These are phyloP conservation scores for Pinus taeda DNA, from an alignment of 75 land plant species.

Conservation along the genomic window DNA sequence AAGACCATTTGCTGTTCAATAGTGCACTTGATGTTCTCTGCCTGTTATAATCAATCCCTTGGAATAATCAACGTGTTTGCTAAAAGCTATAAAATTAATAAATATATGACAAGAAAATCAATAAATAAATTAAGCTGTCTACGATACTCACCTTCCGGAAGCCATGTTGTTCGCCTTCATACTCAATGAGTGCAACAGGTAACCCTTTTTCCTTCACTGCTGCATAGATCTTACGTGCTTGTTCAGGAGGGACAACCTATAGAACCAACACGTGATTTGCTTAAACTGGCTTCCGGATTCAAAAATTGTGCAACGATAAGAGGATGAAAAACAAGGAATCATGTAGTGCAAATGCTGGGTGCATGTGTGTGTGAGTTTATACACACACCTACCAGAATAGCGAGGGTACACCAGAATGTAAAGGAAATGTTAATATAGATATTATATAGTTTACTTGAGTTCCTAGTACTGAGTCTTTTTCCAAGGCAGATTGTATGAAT, in stretches of 20 bases:
- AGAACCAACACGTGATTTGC: background rate
- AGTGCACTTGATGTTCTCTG: conserved; percentile 87
- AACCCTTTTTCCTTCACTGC: conserved; percentile 82
- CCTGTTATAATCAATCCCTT: conserved; percentile 50
- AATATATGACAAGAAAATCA: background rate
- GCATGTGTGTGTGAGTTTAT: too few relatives aligned
- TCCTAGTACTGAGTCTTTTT: too few relatives aligned
- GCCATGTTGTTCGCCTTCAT: conserved; percentile 97
- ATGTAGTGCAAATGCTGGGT: too few relatives aligned
- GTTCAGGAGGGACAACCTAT: conserved; percentile 94
- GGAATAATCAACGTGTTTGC: background rate
- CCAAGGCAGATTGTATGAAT: too few relatives aligned
- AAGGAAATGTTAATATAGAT: too few relatives aligned
- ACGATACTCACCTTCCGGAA: conserved; percentile 68
- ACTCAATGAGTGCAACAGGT: conserved; percentile 94
- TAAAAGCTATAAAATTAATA: background rate
- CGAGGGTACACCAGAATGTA: too few relatives aligned
- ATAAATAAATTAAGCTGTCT: background rate
- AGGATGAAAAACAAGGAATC: too few relatives aligned
- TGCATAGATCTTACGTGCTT: conserved; percentile 80
- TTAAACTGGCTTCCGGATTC: too few relatives aligned
- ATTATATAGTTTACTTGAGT: too few relatives aligned
- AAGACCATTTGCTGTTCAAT: conserved; percentile 94
- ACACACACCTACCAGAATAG: too few relatives aligned
- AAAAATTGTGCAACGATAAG: too few relatives aligned